These are phyloP conservation scores for Cyanidioschyzon merolae DNA, from an alignment of 23 red algal species.

Conservation along the genomic window DNA sequence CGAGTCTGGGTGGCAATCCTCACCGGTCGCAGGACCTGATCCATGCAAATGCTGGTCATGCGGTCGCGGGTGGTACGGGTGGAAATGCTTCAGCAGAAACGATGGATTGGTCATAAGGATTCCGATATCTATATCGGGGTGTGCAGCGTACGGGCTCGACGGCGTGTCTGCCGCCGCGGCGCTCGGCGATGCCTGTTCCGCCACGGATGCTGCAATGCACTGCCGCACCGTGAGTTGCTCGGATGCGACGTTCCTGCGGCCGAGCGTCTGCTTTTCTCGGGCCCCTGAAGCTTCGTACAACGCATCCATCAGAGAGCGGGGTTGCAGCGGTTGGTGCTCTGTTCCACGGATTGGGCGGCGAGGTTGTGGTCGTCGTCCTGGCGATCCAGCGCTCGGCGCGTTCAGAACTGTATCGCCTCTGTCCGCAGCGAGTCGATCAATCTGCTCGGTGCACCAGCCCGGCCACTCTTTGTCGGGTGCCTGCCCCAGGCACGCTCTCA, in stretches of 20 bases:
- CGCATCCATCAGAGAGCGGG: neutral
- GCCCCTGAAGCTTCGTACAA: neutral
- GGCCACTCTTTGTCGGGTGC: neutral
- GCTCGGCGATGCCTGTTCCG: neutral
- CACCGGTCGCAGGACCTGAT: neutral
- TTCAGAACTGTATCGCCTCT: neutral
- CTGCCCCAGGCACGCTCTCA: neutral
- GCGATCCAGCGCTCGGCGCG: neutral
- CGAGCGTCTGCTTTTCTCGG: neutral
- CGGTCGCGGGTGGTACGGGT: neutral
- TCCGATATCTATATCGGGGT: neutral
- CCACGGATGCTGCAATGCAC: neutral
- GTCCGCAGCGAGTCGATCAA: neutral
- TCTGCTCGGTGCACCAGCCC: neutral
- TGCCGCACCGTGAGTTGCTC: neutral
- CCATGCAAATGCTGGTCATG: neutral
- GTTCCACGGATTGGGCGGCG: neutral
- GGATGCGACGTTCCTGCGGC: neutral
- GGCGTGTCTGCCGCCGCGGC: neutral
- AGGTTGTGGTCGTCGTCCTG: neutral
- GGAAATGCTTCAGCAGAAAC: conserved; percentile 14
- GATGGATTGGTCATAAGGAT: conserved; percentile 1
- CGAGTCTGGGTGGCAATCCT: neutral
- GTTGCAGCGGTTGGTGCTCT: neutral
- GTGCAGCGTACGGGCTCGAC: neutral